These are phyloP conservation scores for Fusarium irregulare DNA, from an alignment of 2,329 filamentous ascomycete genomes.

Conservation along the genomic window DNA sequence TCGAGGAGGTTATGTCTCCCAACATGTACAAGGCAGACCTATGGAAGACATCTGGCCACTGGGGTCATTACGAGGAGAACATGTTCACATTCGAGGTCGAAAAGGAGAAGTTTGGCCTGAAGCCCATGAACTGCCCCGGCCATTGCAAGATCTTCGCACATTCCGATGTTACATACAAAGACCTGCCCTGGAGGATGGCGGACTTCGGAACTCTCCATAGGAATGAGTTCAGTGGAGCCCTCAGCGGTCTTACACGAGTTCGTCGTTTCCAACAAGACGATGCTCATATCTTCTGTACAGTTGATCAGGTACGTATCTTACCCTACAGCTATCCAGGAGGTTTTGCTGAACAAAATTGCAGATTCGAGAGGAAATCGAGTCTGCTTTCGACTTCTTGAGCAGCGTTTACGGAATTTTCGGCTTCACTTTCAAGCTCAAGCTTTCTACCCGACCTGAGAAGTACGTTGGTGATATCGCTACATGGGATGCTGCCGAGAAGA, in stretches of 20 bases:
- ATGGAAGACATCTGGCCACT: slow-evolving; percentile 96
- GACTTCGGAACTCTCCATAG: slow-evolving; percentile 96
- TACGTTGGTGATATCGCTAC: slow-evolving; percentile 87
- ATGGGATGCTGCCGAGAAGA: slow-evolving; percentile 89
- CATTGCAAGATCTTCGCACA: slow-evolving; percentile 91
- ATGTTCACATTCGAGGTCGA: slow-evolving; percentile 84
- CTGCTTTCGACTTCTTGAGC: slow-evolving; percentile 87
- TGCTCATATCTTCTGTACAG: slow-evolving; percentile 88
- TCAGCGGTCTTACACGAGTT: slow-evolving; percentile 91
- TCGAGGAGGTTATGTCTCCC: slow-evolving; percentile 93
- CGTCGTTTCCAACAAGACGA: slow-evolving; percentile 97
- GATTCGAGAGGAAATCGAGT: slow-evolving; percentile 69
- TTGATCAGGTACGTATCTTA: slow-evolving; percentile 49
- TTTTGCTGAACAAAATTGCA: slow-evolving; percentile 31
- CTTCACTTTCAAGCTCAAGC: slow-evolving; percentile 87
- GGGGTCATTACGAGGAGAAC: slow-evolving; percentile 87
- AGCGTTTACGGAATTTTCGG: slow-evolving; percentile 74
- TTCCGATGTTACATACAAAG: slow-evolving; percentile 82
- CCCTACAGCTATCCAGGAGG: background rate
- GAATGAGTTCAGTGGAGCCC: slow-evolving; percentile 92
- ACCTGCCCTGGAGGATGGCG: slow-evolving; percentile 90
- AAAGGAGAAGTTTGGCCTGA: slow-evolving; percentile 78
- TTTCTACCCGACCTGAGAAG: slow-evolving; percentile 90
- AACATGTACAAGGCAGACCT: slow-evolving; percentile 93
- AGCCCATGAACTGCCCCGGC: slow-evolving; percentile 98